A percentile compares a stretch with the other conserved stretches of the same genome.
Evolutionary conservation across 805 yeast species (phyloP).

Genomic region (Sugiyamaella chiloensis): DNA sequence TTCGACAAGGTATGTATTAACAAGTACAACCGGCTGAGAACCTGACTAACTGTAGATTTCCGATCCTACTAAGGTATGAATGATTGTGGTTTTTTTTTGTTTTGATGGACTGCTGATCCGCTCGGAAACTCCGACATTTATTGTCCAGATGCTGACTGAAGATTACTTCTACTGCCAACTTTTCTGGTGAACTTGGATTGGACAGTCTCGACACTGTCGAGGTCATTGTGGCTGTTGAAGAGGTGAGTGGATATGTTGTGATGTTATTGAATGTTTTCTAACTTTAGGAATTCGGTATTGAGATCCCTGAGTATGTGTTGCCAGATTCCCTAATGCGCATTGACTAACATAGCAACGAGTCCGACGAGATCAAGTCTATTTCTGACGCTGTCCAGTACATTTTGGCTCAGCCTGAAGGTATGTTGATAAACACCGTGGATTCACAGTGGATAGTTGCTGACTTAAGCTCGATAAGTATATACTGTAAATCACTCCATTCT

Average conservation of each 20-base stretch:
- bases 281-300: slow-evolving; percentile 52
- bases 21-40: too few species aligned
- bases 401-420: slow-evolving; percentile 42
- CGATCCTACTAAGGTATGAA: slow-evolving; percentile 22
- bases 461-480: background rate
- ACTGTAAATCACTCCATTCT: too few species aligned
- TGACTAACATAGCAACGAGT: slow-evolving; percentile 47
- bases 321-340: background rate
- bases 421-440: slow-evolving; percentile 12
- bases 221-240: slow-evolving; percentile 91
- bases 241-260: slow-evolving; percentile 36
- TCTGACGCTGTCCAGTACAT: slow-evolving; percentile 85
- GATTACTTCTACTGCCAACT: slow-evolving; percentile 39
- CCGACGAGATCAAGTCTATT: slow-evolving; percentile 85
- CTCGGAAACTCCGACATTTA: too few species aligned
- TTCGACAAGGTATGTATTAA: too few species aligned
- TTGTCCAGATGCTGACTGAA: too few species aligned
- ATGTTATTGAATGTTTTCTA: background rate
- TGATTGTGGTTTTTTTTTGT: too few species aligned
- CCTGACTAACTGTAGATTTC: too few species aligned
- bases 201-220: slow-evolving; percentile 93
- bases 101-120: too few species aligned
- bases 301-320: slow-evolving; percentile 48
- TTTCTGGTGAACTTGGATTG: slow-evolving; percentile 60
- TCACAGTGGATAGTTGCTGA: background rate